phyloP scores from a whole-genome alignment of 192 early-diverging fungal genomes.

The Entophlyctis luteolus region DNA sequence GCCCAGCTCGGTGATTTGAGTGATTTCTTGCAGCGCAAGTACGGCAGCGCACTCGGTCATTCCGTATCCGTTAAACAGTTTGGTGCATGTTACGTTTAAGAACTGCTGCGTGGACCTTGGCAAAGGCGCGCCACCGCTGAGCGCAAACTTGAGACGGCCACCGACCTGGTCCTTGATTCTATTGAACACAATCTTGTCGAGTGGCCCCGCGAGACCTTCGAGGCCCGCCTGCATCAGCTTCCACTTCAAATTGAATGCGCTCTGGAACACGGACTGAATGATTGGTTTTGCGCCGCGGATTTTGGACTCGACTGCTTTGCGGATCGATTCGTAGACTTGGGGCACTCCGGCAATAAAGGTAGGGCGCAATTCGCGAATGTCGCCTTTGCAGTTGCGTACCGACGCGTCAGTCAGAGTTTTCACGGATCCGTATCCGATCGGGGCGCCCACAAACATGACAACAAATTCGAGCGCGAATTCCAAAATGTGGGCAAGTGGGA shows the following conservation, averaged over 20 bases:
- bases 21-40: slow-evolving; percentile 43
- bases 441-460: slow-evolving; percentile 40
- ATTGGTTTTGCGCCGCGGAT: slow-evolving; percentile 48
- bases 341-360: slow-evolving; percentile 72
- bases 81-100: slow-evolving; percentile 67
- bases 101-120: slow-evolving; percentile 81
- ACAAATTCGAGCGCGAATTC: slow-evolving; percentile 84
- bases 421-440: slow-evolving; percentile 63
- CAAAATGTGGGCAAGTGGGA: slow-evolving; percentile 87
- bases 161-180: slow-evolving; percentile 80
- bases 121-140: slow-evolving; percentile 90
- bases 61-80: slow-evolving; percentile 82
- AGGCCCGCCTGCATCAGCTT: slow-evolving; percentile 58
- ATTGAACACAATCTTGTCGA: slow-evolving; percentile 79
- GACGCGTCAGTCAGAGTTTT: slow-evolving; percentile 65
- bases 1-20: slow-evolving; percentile 33
- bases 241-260: slow-evolving; percentile 71
- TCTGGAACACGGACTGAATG: slow-evolving; percentile 69
- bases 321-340: slow-evolving; percentile 74
- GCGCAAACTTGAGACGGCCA: slow-evolving; percentile 74
- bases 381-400: slow-evolving; percentile 64
- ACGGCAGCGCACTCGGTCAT: slow-evolving; percentile 72
- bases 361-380: slow-evolving; percentile 64
- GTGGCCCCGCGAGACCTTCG: slow-evolving; percentile 50
- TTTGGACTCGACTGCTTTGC: slow-evolving; percentile 76